phyloP scores from a whole-genome alignment of 2,329 filamentous ascomycete genomes.

The Truncatella angustata region DNA sequence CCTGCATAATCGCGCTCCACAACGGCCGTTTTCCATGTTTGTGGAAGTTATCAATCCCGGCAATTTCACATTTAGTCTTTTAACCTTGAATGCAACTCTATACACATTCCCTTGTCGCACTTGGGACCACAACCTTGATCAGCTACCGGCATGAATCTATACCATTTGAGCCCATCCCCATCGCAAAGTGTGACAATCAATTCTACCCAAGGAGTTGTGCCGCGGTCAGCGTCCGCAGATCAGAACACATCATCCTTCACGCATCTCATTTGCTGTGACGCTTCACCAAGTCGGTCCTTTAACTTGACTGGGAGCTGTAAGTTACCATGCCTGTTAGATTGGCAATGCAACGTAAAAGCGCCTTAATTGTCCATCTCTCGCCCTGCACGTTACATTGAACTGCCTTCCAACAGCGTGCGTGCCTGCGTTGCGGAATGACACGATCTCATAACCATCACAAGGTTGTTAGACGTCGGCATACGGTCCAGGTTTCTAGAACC shows the following conservation, averaged over 20 bases:
- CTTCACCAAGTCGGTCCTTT: not conserved
- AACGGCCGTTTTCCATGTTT: slow-evolving; percentile 4
- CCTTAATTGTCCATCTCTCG: not conserved
- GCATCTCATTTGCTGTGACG: no score
- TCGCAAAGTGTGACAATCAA: no score
- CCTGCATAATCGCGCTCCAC: not conserved
- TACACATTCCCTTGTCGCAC: not conserved
- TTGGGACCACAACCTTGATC: not conserved
- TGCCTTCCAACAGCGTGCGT: not conserved
- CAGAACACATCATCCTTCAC: no score
- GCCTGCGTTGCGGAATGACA: not conserved
- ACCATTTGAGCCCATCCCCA: not conserved
- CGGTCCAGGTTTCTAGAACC: not conserved
- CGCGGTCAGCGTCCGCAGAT: no score
- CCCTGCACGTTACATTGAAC: not conserved
- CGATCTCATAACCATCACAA: not conserved
- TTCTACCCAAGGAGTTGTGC: no score
- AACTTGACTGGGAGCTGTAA: no score
- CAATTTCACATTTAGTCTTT: not conserved
- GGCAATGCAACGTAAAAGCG: not conserved
- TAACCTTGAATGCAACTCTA: slow-evolving; percentile 6
- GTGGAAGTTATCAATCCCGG: slow-evolving; percentile 3
- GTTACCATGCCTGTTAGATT: no score
- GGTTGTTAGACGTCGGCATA: not conserved
- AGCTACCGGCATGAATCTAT: slow-evolving; percentile 4